These are phyloP conservation scores for Phialemonium atrogriseum DNA, from an alignment of 2,329 filamentous ascomycete species.

Conservation along the genomic window DNA sequence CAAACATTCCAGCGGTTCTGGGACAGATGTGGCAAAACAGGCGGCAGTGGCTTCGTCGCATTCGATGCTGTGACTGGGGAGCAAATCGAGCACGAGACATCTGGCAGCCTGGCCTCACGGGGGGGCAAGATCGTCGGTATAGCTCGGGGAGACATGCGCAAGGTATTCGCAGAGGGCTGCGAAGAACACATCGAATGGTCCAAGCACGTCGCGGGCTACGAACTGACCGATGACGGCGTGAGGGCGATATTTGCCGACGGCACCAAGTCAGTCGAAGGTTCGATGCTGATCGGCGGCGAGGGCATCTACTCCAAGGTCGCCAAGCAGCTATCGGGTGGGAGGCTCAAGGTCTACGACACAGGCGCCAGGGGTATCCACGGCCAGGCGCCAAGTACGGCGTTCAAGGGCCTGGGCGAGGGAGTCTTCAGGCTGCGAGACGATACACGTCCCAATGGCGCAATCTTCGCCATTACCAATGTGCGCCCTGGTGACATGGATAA, in stretches of 20 bases:
- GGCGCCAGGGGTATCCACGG: conserved; percentile 58
- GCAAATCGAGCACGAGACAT: conserved; percentile 17
- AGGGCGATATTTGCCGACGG: conserved; percentile 52
- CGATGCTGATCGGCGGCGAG: conserved; percentile 53
- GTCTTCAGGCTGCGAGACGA: conserved; percentile 49
- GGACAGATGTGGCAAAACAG: conserved; percentile 51
- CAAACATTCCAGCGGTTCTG: conserved; percentile 45
- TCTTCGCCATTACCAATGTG: conserved; percentile 57
- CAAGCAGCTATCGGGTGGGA: conserved; percentile 48
- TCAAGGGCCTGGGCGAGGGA: conserved; percentile 54
- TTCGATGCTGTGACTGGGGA: conserved; percentile 48
- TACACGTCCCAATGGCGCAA: conserved; percentile 32
- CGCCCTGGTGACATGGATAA: conserved; percentile 51
- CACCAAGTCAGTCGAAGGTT: conserved; percentile 47
- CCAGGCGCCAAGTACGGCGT: conserved; percentile 53
- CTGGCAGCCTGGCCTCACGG: conserved; percentile 36
- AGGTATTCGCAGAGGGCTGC: conserved; percentile 46
- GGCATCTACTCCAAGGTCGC: conserved; percentile 54
- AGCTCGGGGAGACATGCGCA: conserved; percentile 54
- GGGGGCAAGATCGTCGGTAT: conserved; percentile 54
- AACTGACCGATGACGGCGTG: conserved; percentile 45
- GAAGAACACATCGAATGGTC: conserved; percentile 48
- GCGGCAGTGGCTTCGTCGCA: conserved; percentile 39
- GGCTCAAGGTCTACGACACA: conserved; percentile 54
- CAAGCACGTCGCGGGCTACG: conserved; percentile 49